Evolutionary conservation across 371 early-diverging fungal species (phyloP).

Genomic region (Saksenaea vasiformis): DNA sequence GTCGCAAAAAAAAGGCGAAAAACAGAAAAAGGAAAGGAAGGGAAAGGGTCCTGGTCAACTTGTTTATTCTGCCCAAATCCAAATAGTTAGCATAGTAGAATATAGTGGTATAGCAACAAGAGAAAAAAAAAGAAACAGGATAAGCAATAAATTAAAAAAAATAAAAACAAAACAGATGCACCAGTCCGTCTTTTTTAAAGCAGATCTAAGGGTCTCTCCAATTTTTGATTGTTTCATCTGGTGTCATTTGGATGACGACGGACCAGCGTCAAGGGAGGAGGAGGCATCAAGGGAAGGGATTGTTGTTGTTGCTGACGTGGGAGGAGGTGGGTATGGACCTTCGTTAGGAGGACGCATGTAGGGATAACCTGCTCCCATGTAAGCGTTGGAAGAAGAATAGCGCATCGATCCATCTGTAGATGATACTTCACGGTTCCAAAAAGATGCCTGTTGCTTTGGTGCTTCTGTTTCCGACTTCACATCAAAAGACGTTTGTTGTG

Average conservation of each 20-base stretch:
- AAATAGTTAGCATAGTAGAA: background rate
- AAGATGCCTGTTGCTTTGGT: background rate
- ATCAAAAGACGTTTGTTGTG: background rate
- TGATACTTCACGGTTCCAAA: background rate
- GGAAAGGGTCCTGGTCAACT: background rate
- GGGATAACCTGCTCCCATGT: slow-evolving; percentile 2
- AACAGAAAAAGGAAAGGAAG: background rate
- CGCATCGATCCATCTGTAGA: slow-evolving; percentile 1
- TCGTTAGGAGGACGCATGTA: slow-evolving; percentile 3
- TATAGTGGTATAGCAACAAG: background rate
- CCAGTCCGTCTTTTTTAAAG: background rate
- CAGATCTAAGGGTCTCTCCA: background rate
- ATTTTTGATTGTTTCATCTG: slow-evolving; percentile 1
- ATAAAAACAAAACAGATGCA: background rate
- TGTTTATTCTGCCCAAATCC: background rate
- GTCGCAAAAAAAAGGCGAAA: background rate
- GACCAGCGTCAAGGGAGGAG: slow-evolving; percentile 4
- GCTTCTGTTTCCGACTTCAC: background rate
- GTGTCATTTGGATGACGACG: slow-evolving; percentile 2
- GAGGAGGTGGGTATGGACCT: slow-evolving; percentile 2
- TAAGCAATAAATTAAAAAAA: slow-evolving; percentile 12
- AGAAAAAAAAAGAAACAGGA: background rate
- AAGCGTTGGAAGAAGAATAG: slow-evolving; percentile 1
- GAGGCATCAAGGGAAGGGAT: background rate
- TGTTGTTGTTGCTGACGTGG: background rate